phyloP scores from a whole-genome alignment of 176 grass and related monocot genomes.

The Guadua angustifolia region DNA sequence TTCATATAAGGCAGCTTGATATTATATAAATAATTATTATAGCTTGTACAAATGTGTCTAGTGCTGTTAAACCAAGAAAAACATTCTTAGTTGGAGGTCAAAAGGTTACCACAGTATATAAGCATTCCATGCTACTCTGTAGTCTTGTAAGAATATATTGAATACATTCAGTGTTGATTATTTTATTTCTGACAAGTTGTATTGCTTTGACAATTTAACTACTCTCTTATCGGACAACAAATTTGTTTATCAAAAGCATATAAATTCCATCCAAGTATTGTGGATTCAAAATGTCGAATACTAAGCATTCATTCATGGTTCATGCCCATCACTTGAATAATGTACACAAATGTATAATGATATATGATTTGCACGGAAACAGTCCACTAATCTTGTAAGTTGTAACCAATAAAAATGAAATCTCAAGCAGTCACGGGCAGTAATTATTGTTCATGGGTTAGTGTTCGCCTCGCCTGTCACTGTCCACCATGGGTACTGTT shows the following conservation, averaged over 20 bases:
- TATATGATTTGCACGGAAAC: background rate
- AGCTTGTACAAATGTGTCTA: slow-evolving; percentile 14
- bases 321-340: background rate
- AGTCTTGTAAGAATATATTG: background rate
- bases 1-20: slow-evolving; percentile 11
- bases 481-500: no score
- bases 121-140: background rate
- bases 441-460: no score
- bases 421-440: background rate
- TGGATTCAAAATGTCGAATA: background rate
- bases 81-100: background rate
- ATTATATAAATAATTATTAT: slow-evolving; percentile 12
- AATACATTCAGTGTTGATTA: background rate
- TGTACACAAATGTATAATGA: background rate
- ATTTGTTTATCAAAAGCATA: background rate
- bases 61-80: slow-evolving; percentile 21
- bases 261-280: background rate
- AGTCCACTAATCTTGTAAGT: background rate
- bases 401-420: background rate
- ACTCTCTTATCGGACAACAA: background rate
- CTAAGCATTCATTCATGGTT: background rate
- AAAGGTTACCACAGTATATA: background rate
- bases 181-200: background rate
- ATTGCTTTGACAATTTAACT: slow-evolving; percentile 1
- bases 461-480: rapidly evolving